These are phyloP conservation scores for Akanthomyces lecanii DNA, from an alignment of 2,329 filamentous ascomycete species.

Conservation along the genomic window DNA sequence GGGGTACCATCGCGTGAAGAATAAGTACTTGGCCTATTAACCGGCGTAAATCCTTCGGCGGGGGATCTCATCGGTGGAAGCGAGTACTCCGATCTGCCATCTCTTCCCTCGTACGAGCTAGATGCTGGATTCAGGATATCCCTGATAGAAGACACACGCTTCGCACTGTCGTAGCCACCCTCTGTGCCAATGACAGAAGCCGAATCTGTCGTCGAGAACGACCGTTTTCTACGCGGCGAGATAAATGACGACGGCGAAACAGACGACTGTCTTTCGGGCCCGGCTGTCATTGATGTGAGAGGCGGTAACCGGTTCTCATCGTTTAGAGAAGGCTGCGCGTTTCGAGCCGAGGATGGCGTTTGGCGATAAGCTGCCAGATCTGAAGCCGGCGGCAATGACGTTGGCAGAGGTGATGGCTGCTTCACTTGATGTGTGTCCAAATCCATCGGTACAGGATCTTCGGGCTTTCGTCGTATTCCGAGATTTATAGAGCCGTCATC, in stretches of 20 bases:
- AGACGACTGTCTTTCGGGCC: conserved; percentile 51
- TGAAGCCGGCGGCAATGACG: conserved; percentile 35
- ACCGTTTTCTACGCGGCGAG: conserved; percentile 60
- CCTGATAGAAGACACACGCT: conserved; percentile 70
- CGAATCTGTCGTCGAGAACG: conserved; percentile 58
- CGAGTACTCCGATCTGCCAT: conserved; percentile 36
- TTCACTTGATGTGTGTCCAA: conserved; percentile 43
- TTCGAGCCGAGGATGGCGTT: conserved; percentile 36
- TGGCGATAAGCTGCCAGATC: conserved; percentile 52
- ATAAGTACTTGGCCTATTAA: conserved; percentile 38
- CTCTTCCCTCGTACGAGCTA: conserved; percentile 25
- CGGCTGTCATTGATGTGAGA: conserved; percentile 42
- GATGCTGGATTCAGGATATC: conserved; percentile 63
- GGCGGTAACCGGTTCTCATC: conserved; percentile 59
- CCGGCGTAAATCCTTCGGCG: conserved; percentile 36
- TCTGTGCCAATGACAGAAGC: conserved; percentile 39
- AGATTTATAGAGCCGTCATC: conserved; percentile 63
- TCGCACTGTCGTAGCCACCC: conserved; percentile 44
- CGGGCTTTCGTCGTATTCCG: conserved; percentile 48
- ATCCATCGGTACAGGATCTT: conserved; percentile 43
- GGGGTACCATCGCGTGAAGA: conserved; percentile 26
- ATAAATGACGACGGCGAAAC: conserved; percentile 58
- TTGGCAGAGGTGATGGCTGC: conserved; percentile 41
- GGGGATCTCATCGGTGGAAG: conserved; percentile 42
- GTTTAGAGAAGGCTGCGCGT: conserved; percentile 38